Conservation (phyloP, 331 rosid genomes). For the Quercus tomentella region DNA sequence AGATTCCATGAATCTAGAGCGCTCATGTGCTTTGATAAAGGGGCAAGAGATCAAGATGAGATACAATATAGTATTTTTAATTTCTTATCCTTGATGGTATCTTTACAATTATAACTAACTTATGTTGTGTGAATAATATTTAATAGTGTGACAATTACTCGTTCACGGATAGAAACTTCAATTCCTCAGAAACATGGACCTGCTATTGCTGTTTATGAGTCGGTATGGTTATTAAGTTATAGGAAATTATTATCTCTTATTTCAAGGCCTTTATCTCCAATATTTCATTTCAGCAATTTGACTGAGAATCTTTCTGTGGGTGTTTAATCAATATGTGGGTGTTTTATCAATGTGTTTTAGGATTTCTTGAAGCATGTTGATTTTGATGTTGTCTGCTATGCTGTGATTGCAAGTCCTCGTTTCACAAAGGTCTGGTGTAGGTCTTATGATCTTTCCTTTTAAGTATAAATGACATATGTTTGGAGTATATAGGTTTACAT, state of each 20-base stretch:
- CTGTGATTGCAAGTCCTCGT: conserved; percentile 98
- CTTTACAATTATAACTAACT: background rate
- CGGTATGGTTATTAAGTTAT: conserved; percentile 39
- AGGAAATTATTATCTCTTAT: background rate
- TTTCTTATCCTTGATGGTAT: background rate
- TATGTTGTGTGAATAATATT: conserved; percentile 9
- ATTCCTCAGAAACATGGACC: conserved; percentile 99
- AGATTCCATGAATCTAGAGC: no score
- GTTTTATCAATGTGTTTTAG: conserved; percentile 37
- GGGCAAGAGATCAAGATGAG: no score
- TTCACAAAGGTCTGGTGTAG: conserved; percentile 68
- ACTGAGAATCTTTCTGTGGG: conserved; percentile 20
- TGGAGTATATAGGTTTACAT: conserved; percentile 11
- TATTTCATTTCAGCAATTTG: background rate
- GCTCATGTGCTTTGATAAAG: no score
- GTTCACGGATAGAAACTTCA: conserved; percentile 83
- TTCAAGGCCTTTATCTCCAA: background rate
- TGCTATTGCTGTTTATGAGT: conserved; percentile 88
- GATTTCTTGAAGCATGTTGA: conserved; percentile 90
- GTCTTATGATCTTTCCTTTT: conserved; percentile 11
- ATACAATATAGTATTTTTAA: no score
- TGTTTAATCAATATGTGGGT: background rate
- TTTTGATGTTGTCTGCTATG: conserved; percentile 87
- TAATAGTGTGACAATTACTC: conserved; percentile 81
- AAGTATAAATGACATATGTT: conserved; percentile 3